Evolutionary conservation across 208 protist species (phyloP).

Genomic region (Crithidia acanthocephali): DNA sequence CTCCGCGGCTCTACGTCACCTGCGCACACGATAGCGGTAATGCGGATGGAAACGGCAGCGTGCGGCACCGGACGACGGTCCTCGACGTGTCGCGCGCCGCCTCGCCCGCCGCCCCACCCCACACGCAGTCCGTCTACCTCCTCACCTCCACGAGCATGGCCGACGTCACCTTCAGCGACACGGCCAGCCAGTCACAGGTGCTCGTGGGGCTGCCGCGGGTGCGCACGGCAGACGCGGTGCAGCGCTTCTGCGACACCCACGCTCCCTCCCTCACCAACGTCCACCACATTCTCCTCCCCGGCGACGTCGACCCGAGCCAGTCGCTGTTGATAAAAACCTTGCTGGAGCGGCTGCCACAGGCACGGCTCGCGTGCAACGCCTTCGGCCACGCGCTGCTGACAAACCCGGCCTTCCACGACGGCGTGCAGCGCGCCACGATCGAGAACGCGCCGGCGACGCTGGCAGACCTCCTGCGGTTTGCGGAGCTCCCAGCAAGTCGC

Average conservation of each 20-base stretch:
- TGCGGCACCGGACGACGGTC: conserved; percentile 66
- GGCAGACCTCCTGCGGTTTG: conserved; percentile 26
- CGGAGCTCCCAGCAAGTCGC: conserved; percentile 27
- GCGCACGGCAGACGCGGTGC: conserved; percentile 37
- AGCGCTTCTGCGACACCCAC: conserved; percentile 52
- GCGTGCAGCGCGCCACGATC: conserved; percentile 47
- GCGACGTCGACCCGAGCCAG: conserved; percentile 47
- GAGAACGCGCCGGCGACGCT: conserved; percentile 42
- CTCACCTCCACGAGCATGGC: conserved; percentile 52
- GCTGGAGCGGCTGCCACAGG: conserved; percentile 35
- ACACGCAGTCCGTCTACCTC: conserved; percentile 65
- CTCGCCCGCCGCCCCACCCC: conserved; percentile 23
- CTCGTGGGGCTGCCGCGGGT: conserved; percentile 66
- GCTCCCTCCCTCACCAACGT: conserved; percentile 42
- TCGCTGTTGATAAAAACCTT: conserved; percentile 46
- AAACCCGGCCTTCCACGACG: conserved; percentile 68
- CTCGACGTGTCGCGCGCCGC: conserved; percentile 43
- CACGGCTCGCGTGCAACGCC: conserved; percentile 54
- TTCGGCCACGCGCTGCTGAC: conserved; percentile 67
- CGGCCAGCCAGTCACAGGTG: conserved; percentile 34
- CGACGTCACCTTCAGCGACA: conserved; percentile 52
- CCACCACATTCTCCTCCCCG: conserved; percentile 51
- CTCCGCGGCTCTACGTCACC: conserved; percentile 75
- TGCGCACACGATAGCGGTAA: conserved; percentile 34
- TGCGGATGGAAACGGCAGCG: too few relatives aligned